Base-by-base conservation (phyloP, 805 yeast species). In the Wickerhamiella allomyrinae region DNA sequence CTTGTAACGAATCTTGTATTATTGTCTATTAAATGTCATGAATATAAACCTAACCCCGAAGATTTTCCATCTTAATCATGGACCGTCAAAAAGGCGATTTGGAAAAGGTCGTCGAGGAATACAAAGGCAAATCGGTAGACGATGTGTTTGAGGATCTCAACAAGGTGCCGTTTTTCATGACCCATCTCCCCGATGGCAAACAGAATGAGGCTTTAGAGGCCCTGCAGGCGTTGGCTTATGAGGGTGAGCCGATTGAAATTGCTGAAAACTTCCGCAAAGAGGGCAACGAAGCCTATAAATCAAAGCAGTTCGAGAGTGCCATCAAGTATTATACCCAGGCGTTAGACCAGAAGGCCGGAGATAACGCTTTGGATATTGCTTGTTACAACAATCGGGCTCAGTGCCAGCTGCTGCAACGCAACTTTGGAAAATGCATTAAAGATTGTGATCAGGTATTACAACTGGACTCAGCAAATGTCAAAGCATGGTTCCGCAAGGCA, bases 121-220 rank as follows among this genome's bases (percentile, higher is more conserved):
- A 65, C 33, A 61, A 68, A 27, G 68, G 73, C 43, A 81, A 81
- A 54, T 62, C 83, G 2, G 68, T 80, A 0, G 94, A 81, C 44
- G 87, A 86, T 48, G 76, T 86, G 19, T 67, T 83, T 64, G 63
- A 66, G 14, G 94, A 85, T 50, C 63, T 91, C 54, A 85, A 85
- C 57, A 70, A 82, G 53, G 63, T 85, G 57, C 98, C 98, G 7
- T 81, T 91, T 52, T 91, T 91, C 67, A 91, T 91, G 98, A 86
- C 86, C 13, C 71, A 79, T 51, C 93, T 81, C 53, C 82, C 74
- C 23, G 73, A 76, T 2, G 31, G 31, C 31, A 79, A 76, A 35
- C 58, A 60, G 41, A 83, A 82, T 54, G 56, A 68, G 4, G 78
- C 75, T 40, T 62, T 91, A 14, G 97, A 89, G 56, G 98, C 98